Evolutionary conservation across 768 basidiomycete species (phyloP), one percentile per base, ranked within the genome.

Genomic region (Panaeolus cyanescens): DNA sequence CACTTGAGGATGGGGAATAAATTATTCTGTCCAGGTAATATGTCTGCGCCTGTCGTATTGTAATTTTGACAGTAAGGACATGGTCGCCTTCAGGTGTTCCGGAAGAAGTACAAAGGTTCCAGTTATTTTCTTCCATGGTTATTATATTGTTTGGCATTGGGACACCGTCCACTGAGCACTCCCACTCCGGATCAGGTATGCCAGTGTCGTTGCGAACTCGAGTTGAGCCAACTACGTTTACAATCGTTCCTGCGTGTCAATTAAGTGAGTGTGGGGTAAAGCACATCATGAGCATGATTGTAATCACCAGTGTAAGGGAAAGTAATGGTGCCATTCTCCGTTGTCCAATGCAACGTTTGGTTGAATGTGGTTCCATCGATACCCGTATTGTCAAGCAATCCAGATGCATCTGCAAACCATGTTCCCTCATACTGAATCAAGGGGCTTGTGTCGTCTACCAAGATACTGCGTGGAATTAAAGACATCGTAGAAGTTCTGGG

Each of bases 101-200:
- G 22, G 63, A 45, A 9, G 58, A 58, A 6, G 60, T 58, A 61
- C 76, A 77, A 9, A 77, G 60, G 5, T 22, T 3, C 73, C 72
- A 74, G 66, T 74, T 75, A 42, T 77, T 76, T 55, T 77, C 74
- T n/a, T n/a, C n/a, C n/a, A n/a, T 3, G 56, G 15, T 34, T 54
- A 58, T 19, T 13, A 36, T 36, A 54, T 54, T 10, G 60, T 32
- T 2, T 20, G 7, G 12, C 20, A 64, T 55, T 3, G 50, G 12
- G n/a, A 62, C 60, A 9, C 61, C 58, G 64, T 77, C 74, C 34
- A 77, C 58, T 57, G 69, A 70, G 58, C 76, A 77, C 10, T 67
- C 65, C 73, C 73, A 76, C 17, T 59, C 59, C 20, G 71, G 74
- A 59, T 72, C 70, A 8, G 62, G 58, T 5, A 58, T 34, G 2